Percentiles rank a stretch among this genome's conserved stretches.
These are phyloP conservation scores for Penicillium macrosclerotiorum DNA, from an alignment of 495 filamentous ascomycete genomes.

Conservation along the genomic window DNA sequence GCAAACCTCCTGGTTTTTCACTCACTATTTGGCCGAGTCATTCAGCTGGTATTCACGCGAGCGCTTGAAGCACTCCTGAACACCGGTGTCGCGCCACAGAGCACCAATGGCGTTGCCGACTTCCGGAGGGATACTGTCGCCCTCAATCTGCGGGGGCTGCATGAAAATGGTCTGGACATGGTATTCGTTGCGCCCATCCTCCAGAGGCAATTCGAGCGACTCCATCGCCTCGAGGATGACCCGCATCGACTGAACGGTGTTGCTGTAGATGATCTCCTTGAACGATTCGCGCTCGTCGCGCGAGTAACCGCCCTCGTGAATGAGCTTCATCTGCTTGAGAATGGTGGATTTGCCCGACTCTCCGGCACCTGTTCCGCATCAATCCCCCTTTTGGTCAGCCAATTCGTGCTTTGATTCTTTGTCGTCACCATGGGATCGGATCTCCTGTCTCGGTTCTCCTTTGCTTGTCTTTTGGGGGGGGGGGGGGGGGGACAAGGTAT, in stretches of 20 bases:
- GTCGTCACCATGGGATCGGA: neutral
- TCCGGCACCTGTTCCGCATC: constrained; percentile 72
- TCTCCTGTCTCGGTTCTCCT: neutral
- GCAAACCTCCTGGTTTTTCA: constrained; percentile 13
- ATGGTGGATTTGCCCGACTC: constrained; percentile 99
- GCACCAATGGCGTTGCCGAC: constrained; percentile 91
- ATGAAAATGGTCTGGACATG: constrained; percentile 95
- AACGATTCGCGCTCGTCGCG: constrained; percentile 58
- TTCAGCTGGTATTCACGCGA: constrained; percentile 97
- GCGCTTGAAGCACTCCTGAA: constrained; percentile 92
- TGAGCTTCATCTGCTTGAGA: constrained; percentile 94
- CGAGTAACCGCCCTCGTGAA: constrained; percentile 57
- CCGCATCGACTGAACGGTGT: constrained; percentile 94
- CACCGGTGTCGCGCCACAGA: constrained; percentile 91
- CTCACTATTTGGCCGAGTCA: constrained; percentile 97
- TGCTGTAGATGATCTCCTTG: constrained; percentile 98
- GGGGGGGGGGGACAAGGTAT: no score
- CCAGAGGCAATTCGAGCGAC: constrained; percentile 82
- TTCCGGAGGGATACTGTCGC: constrained; percentile 90
- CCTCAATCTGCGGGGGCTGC: constrained; percentile 93
- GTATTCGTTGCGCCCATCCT: constrained; percentile 85
- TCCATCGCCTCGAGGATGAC: constrained; percentile 97
- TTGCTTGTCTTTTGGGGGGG: no score
- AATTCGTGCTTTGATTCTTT: no score
- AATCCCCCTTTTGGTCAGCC: constrained; percentile 10